phyloP scores from a whole-genome alignment of 805 yeast genomes.

The Metschnikowia cubensis region DNA sequence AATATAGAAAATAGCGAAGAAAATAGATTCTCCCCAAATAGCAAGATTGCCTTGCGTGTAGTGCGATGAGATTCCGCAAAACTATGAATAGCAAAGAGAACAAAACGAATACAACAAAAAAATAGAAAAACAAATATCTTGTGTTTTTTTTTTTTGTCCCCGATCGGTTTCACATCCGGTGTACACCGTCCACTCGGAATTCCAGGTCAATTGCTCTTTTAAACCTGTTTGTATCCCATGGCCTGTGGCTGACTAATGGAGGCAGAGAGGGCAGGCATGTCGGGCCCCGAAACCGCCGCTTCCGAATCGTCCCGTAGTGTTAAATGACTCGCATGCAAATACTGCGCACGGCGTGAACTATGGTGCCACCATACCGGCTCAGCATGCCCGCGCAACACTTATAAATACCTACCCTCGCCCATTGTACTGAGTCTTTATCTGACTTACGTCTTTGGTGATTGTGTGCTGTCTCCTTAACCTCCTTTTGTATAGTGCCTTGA shows the following conservation, averaged over 20 bases:
- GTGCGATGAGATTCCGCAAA: neutral
- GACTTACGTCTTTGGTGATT: neutral
- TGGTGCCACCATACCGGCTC: neutral
- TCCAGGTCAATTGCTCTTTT: no score
- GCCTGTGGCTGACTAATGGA: neutral
- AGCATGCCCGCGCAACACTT: conserved; percentile 1
- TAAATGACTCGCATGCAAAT: conserved; percentile 5
- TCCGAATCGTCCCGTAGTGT: conserved; percentile 3
- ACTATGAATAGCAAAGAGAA: neutral
- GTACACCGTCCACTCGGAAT: no score
- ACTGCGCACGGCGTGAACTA: conserved; percentile 2
- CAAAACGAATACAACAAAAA: no score
- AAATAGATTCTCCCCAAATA: neutral
- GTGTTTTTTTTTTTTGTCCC: no score
- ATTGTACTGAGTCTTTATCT: neutral
- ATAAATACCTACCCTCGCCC: conserved; percentile 1
- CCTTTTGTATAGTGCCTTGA: no score
- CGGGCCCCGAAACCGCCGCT: neutral
- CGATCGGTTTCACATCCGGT: no score
- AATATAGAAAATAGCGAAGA: no score
- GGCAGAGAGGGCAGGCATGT: neutral
- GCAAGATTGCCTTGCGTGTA: neutral
- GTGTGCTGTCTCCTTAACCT: neutral
- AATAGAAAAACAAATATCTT: no score
- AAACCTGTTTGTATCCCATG: no score